Evolutionary conservation across 2,329 filamentous ascomycete species (phyloP).

Genomic region (Bipolaris bicolor): DNA sequence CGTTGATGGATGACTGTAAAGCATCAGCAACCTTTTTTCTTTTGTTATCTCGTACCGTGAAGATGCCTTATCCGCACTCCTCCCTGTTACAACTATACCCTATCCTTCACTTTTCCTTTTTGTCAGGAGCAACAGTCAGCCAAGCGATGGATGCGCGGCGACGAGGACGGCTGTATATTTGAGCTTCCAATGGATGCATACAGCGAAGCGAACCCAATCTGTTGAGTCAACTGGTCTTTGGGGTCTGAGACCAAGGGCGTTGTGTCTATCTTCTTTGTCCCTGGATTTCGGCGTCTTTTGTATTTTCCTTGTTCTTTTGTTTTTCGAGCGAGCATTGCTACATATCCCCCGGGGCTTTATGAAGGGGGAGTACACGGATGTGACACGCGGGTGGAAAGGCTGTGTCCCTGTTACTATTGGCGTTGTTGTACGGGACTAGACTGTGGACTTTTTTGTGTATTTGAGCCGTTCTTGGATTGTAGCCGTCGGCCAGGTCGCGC

Average conservation of each 20-base stretch:
- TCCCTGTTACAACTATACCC: conserved; percentile 10
- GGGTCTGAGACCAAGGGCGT: conserved; percentile 1
- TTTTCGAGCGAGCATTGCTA: conserved; percentile 9
- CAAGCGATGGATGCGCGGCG: background rate
- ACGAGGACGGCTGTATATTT: background rate
- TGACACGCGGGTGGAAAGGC: background rate
- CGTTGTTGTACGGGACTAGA: conserved; percentile 3
- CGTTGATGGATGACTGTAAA: background rate
- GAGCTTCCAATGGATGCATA: conserved; percentile 3
- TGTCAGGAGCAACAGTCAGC: conserved; percentile 1
- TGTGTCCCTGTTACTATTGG: conserved; percentile 1
- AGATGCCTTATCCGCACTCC: background rate
- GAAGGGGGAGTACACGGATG: conserved; percentile 6
- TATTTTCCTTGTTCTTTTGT: background rate
- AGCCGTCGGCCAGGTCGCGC: background rate
- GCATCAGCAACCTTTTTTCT: background rate
- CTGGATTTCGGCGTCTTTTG: background rate
- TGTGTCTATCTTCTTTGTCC: conserved; percentile 1
- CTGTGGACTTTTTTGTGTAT: background rate
- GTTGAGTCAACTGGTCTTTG: conserved; percentile 2
- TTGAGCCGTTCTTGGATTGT: conserved; percentile 3
- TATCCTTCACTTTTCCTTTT: conserved; percentile 8
- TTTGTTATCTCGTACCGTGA: conserved; percentile 4
- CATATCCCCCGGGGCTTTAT: background rate
- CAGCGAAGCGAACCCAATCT: background rate